Conservation (phyloP, 352 stramenopile genomes). For the Ophiocytium majus region DNA sequence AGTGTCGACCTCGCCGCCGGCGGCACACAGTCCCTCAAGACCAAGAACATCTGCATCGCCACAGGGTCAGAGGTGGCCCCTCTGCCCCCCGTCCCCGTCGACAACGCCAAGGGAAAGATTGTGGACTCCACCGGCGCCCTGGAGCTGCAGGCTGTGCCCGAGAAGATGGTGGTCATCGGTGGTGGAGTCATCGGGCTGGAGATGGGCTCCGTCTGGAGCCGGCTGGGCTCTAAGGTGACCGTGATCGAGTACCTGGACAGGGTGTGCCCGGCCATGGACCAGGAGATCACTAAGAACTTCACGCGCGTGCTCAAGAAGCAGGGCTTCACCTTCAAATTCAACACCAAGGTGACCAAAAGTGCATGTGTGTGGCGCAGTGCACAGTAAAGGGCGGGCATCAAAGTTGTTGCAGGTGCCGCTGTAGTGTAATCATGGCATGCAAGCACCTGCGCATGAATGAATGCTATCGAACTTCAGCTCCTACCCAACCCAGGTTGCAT, state of each 20-base stretch:
- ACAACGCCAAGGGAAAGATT: conserved; percentile 94
- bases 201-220: conserved; percentile 95
- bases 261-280: conserved; percentile 86
- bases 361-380: too few species aligned
- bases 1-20: conserved; percentile 82
- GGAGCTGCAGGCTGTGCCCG: conserved; percentile 81
- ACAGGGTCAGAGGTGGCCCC: conserved; percentile 80
- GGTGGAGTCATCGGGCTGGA: conserved; percentile 97
- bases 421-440: too few species aligned
- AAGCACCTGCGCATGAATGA: too few species aligned
- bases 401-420: too few species aligned
- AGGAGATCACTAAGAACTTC: conserved; percentile 93
- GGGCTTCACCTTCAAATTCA: conserved; percentile 94
- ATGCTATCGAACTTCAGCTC: too few species aligned
- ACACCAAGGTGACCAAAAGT: conserved; percentile 86
- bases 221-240: conserved; percentile 89
- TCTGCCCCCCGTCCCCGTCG: conserved; percentile 89
- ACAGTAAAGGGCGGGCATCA: too few species aligned
- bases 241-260: conserved; percentile 97
- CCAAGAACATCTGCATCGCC: conserved; percentile 91
- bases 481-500: too few species aligned
- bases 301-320: conserved; percentile 96
- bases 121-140: conserved; percentile 97
- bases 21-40: conserved; percentile 82
- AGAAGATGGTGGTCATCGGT: conserved; percentile 93